Evolutionary conservation across 768 basidiomycete genomes (phyloP).

Genomic region (Gyrodon lividus): DNA sequence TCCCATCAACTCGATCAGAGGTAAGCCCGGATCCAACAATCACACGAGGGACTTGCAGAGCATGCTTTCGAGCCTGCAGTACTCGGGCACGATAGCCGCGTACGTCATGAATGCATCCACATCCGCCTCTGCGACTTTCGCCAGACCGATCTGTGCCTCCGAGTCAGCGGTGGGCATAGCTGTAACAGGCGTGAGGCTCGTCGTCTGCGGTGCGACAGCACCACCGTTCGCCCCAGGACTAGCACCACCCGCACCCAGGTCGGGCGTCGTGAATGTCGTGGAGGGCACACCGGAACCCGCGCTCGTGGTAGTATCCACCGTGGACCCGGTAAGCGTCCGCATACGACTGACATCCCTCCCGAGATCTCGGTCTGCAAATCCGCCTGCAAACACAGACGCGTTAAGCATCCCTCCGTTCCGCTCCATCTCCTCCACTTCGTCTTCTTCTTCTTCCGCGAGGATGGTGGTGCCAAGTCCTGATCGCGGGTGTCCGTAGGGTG

Average conservation of each 20-base stretch:
- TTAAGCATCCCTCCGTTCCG: conserved; percentile 25
- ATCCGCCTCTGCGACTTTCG: conserved; percentile 83
- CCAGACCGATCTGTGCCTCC: conserved; percentile 73
- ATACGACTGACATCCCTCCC: conserved; percentile 40
- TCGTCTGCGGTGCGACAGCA: conserved; percentile 40
- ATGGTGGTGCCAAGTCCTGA: conserved; percentile 52
- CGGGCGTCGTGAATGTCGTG: conserved; percentile 63
- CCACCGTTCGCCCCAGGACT: conserved; percentile 35
- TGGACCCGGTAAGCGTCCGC: conserved; percentile 56
- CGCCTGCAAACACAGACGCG: conserved; percentile 34
- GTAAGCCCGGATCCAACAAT: neutral
- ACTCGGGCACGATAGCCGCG: conserved; percentile 83
- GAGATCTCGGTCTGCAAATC: conserved; percentile 42
- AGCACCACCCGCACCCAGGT: conserved; percentile 38
- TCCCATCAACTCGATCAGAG: neutral
- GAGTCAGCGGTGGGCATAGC: conserved; percentile 70
- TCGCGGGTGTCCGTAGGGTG: conserved; percentile 57
- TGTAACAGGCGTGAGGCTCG: conserved; percentile 66
- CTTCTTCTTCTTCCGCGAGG: conserved; percentile 75
- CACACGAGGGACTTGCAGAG: conserved; percentile 60
- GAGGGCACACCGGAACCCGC: conserved; percentile 41
- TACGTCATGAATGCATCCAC: conserved; percentile 84
- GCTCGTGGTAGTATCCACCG: conserved; percentile 33
- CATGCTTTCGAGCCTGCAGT: conserved; percentile 76
- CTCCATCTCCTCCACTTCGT: conserved; percentile 64